Evolutionary conservation across 768 basidiomycete species (phyloP), one percentile per base, ranked within the genome.

Genomic region (Neoboletus magnificus): DNA sequence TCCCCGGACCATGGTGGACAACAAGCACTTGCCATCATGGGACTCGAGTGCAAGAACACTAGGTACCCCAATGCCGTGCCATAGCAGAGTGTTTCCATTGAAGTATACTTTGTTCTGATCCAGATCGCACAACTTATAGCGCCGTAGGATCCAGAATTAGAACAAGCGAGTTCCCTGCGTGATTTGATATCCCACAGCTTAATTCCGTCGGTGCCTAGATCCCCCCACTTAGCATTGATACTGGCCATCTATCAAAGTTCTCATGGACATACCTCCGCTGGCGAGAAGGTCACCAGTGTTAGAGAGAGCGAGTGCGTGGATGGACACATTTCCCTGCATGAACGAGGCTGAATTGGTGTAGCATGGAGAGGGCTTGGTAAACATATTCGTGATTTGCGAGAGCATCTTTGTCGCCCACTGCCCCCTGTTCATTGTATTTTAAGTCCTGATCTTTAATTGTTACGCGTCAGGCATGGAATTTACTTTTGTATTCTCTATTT

Each of bases 51-150:
- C 39, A 62, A 13, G n/a, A 59, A 59, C 10, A 59, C 46, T 0
- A 61, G 15, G 15, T 59, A 60, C 0, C 61, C 61, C 1, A 57
- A 9, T 7, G 40, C 42, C 1, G 42, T 62, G 1, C 59, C 55
- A 22, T 62, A 62, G 32, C 55, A 60, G 12, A 62, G 40, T 11
- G 33, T 60, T 30, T 61, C 51, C 0, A 25, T 23, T 5, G 20
- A 18, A 15, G 20, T 16, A 20, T 62, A 33, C 33, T 29, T 56
- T 1, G 46, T 56, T 4, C 22, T 57, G 9, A 50, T 48, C 61
- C 59, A 62, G 11, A 41, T 52, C 2, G 41, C 30, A 8, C 50
- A 57, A 3, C 45, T 52, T 4, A 45, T 44, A 30, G 51, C 13
- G 1, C 43, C n/a, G 2, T 27, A 30, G 9, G 37, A 46, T 12